phyloP scores from a whole-genome alignment of 352 stramenopile species.

The Lagenidium giganteum region DNA sequence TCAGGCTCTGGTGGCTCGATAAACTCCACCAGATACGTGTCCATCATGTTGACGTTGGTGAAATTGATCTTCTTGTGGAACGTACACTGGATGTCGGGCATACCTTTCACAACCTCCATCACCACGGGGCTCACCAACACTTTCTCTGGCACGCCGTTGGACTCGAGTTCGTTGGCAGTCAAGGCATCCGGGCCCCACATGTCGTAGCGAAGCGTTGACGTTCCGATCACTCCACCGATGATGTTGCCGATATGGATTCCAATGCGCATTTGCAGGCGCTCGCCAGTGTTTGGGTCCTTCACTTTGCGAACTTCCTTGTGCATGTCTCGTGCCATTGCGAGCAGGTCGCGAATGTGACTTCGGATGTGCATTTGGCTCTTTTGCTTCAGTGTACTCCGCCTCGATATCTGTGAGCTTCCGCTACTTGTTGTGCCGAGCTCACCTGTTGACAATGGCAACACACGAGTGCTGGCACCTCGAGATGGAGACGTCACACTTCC shows the following conservation, averaged over 20 bases:
- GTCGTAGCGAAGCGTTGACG: conserved; percentile 69
- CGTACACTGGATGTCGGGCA: conserved; percentile 58
- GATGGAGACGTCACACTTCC: conserved; percentile 2
- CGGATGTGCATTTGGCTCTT: conserved; percentile 61
- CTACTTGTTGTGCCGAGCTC: not conserved
- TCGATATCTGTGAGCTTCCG: conserved; percentile 2
- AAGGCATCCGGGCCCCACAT: conserved; percentile 77
- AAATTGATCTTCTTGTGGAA: conserved; percentile 66
- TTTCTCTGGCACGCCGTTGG: conserved; percentile 58
- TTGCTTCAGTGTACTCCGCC: conserved; percentile 48
- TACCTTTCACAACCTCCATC: conserved; percentile 59
- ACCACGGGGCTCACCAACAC: conserved; percentile 60
- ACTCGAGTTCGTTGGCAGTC: conserved; percentile 70
- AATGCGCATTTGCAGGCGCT: conserved; percentile 72
- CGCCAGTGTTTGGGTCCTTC: conserved; percentile 62
- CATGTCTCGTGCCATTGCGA: conserved; percentile 71
- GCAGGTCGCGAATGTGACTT: conserved; percentile 53
- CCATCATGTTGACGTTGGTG: conserved; percentile 62
- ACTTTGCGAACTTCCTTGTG: conserved; percentile 68
- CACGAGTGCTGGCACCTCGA: conserved; percentile 24
- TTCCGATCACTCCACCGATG: conserved; percentile 75
- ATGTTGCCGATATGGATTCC: conserved; percentile 76
- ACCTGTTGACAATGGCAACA: conserved; percentile 21
- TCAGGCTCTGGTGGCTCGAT: conserved; percentile 27
- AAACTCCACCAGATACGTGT: conserved; percentile 67